Evolutionary conservation across 139 green algal genomes (phyloP).

Genomic region (Medakamo hakoo): DNA sequence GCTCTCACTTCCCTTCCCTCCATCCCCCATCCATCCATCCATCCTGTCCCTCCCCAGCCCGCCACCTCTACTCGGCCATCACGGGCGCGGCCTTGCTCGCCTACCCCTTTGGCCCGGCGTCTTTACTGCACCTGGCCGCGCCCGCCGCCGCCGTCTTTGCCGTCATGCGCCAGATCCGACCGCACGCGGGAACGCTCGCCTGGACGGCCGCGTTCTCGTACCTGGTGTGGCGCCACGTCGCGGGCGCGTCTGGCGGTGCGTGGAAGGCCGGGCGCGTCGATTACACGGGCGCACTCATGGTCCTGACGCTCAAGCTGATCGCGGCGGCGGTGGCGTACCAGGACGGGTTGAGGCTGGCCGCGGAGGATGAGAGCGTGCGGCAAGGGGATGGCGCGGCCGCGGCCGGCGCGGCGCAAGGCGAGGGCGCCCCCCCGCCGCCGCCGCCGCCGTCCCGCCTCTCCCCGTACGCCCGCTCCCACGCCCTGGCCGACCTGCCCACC

Average conservation of each 20-base stretch:
- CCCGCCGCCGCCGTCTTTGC: slow-evolving; percentile 37
- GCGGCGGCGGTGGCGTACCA: slow-evolving; percentile 36
- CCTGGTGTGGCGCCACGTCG: slow-evolving; percentile 49
- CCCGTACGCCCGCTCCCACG: slow-evolving; percentile 11
- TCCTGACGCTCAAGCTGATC: slow-evolving; percentile 71
- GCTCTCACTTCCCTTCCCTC: not conserved
- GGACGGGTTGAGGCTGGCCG: slow-evolving; percentile 12
- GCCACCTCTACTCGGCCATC: slow-evolving; percentile 42
- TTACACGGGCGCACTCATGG: slow-evolving; percentile 66
- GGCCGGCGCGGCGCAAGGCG: not conserved
- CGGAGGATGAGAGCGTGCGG: slow-evolving; percentile 8
- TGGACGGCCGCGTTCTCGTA: slow-evolving; percentile 63
- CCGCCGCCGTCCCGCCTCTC: not conserved
- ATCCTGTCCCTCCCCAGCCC: slow-evolving; percentile 17
- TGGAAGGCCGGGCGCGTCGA: slow-evolving; percentile 69
- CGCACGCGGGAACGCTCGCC: slow-evolving; percentile 27
- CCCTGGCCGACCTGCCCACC: slow-evolving; percentile 25
- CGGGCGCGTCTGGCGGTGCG: slow-evolving; percentile 41
- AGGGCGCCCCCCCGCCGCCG: not conserved
- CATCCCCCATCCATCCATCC: not conserved
- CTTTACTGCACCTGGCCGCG: slow-evolving; percentile 29
- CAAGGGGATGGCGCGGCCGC: not conserved
- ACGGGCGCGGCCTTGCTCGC: slow-evolving; percentile 48
- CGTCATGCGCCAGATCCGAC: slow-evolving; percentile 33
- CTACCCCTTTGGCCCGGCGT: slow-evolving; percentile 58